Base-by-base conservation (phyloP, 768 basidiomycete species). In the Suillus cothurnatus region DNA sequence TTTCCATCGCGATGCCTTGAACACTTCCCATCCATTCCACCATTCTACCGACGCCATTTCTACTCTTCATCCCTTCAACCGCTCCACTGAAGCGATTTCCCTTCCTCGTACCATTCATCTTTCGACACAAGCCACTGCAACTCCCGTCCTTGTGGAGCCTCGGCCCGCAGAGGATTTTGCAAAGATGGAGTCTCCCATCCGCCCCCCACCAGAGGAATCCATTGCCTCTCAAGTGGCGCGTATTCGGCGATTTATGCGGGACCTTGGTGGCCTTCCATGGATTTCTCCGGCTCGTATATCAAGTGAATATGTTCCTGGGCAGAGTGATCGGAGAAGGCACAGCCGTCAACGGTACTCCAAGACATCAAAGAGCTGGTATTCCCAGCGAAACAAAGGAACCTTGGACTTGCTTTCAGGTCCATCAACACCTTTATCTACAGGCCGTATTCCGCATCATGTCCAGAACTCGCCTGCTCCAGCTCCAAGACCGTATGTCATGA, bases 241-340 rank as follows among this genome's bases (percentile, higher is more conserved):
- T 17, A 53, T 81, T 14, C 71, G 75, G 14, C 70, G 77, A 41
- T 77, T 84, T 61, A 63, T 82, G 21, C 72, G 72, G 12, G 74
- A 77, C n/a, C 61, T 85, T 36, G 75, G 81, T 36, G 69, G 71
- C 6, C 76, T 85, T 21, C 84, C 84, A 1, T 85, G 84, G 84
- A 77, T 84, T 6, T 77, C 80, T 0, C 74, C 76, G 1, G 80
- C 81, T 6, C 80, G 81, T 23, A 79, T 82, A 45, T 84, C 84
- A 15, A 78, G 74, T n/a, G 81, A 84, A 55, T 84, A 84, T 68
- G 72, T 82, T 61, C 83, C 84, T 1, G 79, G 82, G 1, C 72
- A 77, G 34, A 64, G 75, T 23, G 70, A 71, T 11, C 69, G 76
- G 28, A 71, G 63, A 26, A 64, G 76, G 41, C 72, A 73, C 62